Conservation (phyloP, 2,329 filamentous ascomycete genomes). For the Penicillium hordei region DNA sequence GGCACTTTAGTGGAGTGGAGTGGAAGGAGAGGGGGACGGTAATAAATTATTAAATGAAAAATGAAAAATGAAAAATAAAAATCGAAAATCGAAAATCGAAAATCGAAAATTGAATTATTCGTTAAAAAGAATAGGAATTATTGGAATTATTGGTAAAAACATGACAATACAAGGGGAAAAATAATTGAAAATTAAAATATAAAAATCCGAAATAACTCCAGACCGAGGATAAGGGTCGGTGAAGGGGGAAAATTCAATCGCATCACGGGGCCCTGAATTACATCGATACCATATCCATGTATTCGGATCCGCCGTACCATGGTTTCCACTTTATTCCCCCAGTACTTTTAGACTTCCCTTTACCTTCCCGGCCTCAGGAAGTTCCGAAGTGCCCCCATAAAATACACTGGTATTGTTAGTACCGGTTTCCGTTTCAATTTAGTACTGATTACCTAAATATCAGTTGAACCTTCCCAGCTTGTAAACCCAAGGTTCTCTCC, state of each 20-base stretch:
- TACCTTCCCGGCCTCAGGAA: not conserved
- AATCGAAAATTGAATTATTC: conserved; percentile 12
- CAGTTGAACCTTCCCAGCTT: not conserved
- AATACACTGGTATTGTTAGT: conserved; percentile 17
- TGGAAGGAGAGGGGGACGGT: conserved; percentile 27
- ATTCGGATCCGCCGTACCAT: conserved; percentile 1
- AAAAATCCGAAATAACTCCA: conserved; percentile 13
- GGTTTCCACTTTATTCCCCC: conserved; percentile 5
- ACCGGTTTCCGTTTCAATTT: conserved; percentile 28
- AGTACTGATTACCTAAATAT: conserved; percentile 5
- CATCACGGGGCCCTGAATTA: conserved; percentile 26
- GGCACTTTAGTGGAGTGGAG: conserved; percentile 25
- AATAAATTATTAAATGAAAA: conserved; percentile 23
- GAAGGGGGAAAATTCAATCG: conserved; percentile 25
- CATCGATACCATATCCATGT: not conserved
- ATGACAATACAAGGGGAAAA: conserved; percentile 16
- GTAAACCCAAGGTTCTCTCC: not conserved
- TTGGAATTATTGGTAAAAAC: conserved; percentile 9
- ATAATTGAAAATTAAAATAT: not conserved
- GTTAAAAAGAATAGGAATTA: conserved; percentile 14
- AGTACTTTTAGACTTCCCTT: conserved; percentile 10
- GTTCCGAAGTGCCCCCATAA: conserved; percentile 1
- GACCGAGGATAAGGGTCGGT: conserved; percentile 17
- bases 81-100: conserved; percentile 20
- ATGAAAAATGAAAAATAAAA: conserved; percentile 7